Percentiles rank a stretch among this genome's conserved stretches.
Conservation (phyloP, 176 grass and related monocot genomes). For the Carex pumila region DNA sequence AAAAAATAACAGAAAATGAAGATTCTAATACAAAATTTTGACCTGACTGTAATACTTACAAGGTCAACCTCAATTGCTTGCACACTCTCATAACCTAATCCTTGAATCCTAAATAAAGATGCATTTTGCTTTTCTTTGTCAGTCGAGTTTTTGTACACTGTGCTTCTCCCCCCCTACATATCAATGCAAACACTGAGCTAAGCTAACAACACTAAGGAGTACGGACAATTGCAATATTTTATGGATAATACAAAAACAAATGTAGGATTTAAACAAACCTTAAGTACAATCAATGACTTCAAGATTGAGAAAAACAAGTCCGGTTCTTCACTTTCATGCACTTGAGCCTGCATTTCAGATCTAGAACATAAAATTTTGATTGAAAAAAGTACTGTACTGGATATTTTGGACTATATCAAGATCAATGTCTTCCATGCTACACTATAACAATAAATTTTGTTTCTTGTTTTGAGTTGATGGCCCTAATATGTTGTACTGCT, state of each 20-base stretch:
- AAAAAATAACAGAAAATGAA: not conserved
- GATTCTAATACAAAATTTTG: not conserved
- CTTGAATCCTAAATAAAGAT: slow-evolving; percentile 77
- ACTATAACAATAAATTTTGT: not conserved
- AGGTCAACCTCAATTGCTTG: slow-evolving; percentile 77
- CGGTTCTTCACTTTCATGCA: slow-evolving; percentile 67
- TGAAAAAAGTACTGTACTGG: not conserved
- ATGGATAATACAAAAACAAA: not conserved
- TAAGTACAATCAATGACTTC: slow-evolving; percentile 66
- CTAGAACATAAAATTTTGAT: not conserved
- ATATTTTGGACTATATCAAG: not conserved
- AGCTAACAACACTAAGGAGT: not conserved
- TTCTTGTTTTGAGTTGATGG: not conserved
- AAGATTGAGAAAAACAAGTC: slow-evolving; percentile 65
- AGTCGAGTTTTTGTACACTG: slow-evolving; percentile 48
- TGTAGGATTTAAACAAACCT: slow-evolving; percentile 37
- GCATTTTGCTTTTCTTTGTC: slow-evolving; percentile 39
- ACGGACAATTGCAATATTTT: not conserved
- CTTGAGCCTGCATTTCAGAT: slow-evolving; percentile 41
- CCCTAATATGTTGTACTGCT: not conserved
- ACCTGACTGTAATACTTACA: slow-evolving; percentile 42
- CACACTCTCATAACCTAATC: slow-evolving; percentile 53
- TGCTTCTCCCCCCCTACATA: slow-evolving; percentile 54
- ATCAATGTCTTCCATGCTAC: not conserved
- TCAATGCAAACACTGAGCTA: slow-evolving; percentile 5